Conservation (phyloP, 495 filamentous ascomycete genomes). For the Tuber aestivum region DNA sequence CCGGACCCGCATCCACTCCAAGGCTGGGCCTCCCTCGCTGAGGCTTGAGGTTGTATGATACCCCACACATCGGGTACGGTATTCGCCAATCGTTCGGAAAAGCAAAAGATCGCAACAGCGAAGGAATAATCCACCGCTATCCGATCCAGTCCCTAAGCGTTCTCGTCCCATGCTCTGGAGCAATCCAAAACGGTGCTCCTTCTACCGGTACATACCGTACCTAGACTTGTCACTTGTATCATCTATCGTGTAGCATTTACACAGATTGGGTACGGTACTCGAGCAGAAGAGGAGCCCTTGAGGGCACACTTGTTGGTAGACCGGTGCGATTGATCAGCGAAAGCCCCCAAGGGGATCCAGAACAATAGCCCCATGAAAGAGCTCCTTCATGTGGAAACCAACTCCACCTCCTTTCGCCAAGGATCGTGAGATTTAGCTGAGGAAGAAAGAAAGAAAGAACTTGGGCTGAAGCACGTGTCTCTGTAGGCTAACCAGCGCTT, state of each 20-base stretch:
- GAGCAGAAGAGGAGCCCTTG: no score
- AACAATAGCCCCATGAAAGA: neutral
- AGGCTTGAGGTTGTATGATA: slow-evolving; percentile 1
- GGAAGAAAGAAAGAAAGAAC: neutral
- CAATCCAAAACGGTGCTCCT: neutral
- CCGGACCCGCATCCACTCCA: slow-evolving; percentile 7
- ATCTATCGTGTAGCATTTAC: neutral
- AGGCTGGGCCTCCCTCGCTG: slow-evolving; percentile 1
- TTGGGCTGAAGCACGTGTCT: neutral
- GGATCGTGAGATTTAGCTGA: slow-evolving; percentile 4
- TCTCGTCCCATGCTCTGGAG: neutral
- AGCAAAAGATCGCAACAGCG: slow-evolving; percentile 3
- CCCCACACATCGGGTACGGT: slow-evolving; percentile 17
- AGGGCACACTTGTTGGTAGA: neutral
- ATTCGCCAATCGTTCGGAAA: slow-evolving; percentile 28
- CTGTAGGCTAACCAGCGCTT: neutral
- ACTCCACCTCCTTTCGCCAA: neutral
- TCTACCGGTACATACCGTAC: neutral
- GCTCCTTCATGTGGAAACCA: neutral
- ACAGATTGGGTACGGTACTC: neutral
- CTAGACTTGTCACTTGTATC: slow-evolving; percentile 1
- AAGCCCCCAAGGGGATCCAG: neutral
- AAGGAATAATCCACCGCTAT: neutral
- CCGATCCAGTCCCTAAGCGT: neutral
- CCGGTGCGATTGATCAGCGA: neutral